These are phyloP conservation scores for Cenchrus americanus DNA, from an alignment of 176 grass and related monocot genomes.

Conservation along the genomic window DNA sequence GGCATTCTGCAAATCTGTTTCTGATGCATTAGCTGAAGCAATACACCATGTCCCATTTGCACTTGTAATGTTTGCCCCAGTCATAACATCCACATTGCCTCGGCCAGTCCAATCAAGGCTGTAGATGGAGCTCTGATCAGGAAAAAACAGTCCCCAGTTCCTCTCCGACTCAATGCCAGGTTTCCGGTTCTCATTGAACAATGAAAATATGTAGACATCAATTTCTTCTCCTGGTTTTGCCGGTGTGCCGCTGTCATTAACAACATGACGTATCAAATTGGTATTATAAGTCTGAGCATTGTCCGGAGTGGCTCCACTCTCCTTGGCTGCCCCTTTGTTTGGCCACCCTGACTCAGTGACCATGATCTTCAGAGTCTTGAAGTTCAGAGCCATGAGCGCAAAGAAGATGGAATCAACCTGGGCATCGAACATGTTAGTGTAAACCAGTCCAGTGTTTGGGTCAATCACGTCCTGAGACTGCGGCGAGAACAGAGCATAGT, in stretches of 20 bases:
- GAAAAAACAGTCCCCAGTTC: constrained; percentile 93
- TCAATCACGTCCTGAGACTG: constrained; percentile 73
- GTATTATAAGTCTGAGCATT: constrained; percentile 97
- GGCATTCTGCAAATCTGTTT: constrained; percentile 79
- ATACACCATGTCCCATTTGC: constrained; percentile 86
- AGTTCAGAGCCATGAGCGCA: constrained; percentile 87
- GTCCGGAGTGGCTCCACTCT: constrained; percentile 79
- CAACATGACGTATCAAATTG: constrained; percentile 77
- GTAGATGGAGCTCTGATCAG: constrained; percentile 83
- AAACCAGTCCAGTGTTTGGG: constrained; percentile 88
- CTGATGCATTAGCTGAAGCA: constrained; percentile 79
- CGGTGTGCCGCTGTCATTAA: constrained; percentile 91
- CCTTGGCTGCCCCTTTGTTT: constrained; percentile 73
- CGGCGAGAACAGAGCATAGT: constrained; percentile 77
- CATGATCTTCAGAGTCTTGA: constrained; percentile 93
- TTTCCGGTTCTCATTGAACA: constrained; percentile 98
- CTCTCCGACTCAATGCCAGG: constrained; percentile 90
- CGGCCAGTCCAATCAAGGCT: constrained; percentile 90
- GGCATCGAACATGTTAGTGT: constrained; percentile 94
- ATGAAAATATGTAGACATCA: constrained; percentile 90
- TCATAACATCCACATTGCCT: constrained; percentile 86
- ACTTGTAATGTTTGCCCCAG: constrained; percentile 85
- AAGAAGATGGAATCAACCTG: constrained; percentile 93
- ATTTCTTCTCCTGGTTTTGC: constrained; percentile 88
- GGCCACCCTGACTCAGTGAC: constrained; percentile 93